Conservation (phyloP, 2,329 filamentous ascomycete species). For the Exophiala phaeomuriformis region DNA sequence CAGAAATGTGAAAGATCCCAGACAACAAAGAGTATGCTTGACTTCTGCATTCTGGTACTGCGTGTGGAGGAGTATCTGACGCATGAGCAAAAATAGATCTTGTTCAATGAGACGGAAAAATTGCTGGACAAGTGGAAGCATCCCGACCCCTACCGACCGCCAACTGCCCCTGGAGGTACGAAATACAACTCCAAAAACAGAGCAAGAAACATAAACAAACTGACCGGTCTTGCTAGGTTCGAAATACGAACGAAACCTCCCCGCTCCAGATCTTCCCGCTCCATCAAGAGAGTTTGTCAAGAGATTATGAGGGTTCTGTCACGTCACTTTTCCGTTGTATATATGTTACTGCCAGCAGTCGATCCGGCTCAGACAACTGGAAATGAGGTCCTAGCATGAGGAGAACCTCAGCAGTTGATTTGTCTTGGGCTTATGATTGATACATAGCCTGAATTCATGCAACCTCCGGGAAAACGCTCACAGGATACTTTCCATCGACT, state of each 20-base stretch:
- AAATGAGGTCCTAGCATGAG: conserved; percentile 3
- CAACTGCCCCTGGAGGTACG: conserved; percentile 85
- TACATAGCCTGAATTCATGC: no score
- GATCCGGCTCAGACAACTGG: not conserved
- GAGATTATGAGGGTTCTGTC: conserved; percentile 21
- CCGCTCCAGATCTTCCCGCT: conserved; percentile 63
- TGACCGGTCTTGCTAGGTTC: conserved; percentile 54
- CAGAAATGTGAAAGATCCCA: conserved; percentile 70
- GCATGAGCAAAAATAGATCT: conserved; percentile 48
- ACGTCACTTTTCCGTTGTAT: conserved; percentile 12
- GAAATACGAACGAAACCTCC: conserved; percentile 92
- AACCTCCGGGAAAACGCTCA: no score
- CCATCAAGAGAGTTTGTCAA: conserved; percentile 29
- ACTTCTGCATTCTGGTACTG: not conserved
- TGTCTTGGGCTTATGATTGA: no score
- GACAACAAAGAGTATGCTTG: conserved; percentile 68
- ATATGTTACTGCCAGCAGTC: conserved; percentile 12
- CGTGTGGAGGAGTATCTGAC: conserved; percentile 12
- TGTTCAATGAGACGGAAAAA: conserved; percentile 82
- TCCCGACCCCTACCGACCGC: conserved; percentile 82
- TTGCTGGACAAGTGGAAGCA: conserved; percentile 93
- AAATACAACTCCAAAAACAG: not conserved
- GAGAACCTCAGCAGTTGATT: conserved; percentile 1
- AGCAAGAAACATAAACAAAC: not conserved
- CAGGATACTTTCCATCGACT: no score